phyloP scores from a whole-genome alignment of 192 early-diverging fungal genomes.

The Kappamyces sp. region DNA sequence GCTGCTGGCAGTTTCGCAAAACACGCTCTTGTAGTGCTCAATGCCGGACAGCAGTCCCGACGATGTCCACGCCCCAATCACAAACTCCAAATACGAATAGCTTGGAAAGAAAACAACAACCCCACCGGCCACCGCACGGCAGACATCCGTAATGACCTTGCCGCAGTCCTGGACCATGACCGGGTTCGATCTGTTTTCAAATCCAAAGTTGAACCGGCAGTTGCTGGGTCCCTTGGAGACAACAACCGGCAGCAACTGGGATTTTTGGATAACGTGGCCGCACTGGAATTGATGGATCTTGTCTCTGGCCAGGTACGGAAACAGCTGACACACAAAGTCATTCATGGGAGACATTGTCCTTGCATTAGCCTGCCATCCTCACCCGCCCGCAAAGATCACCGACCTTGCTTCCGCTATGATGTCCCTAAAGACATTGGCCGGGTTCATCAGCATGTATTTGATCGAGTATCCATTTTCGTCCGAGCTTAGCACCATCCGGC shows the following conservation, averaged over 20 bases:
- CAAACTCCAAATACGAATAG: slow-evolving; percentile 66
- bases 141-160: slow-evolving; percentile 60
- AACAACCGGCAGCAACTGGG: slow-evolving; percentile 65
- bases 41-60: slow-evolving; percentile 45
- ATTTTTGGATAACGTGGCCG: slow-evolving; percentile 76
- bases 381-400: slow-evolving; percentile 81
- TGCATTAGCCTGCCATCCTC: no score
- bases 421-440: slow-evolving; percentile 68
- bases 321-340: slow-evolving; percentile 42
- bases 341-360: slow-evolving; percentile 79
- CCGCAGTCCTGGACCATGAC: slow-evolving; percentile 64
- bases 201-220: slow-evolving; percentile 61
- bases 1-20: not conserved
- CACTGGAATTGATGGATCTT: slow-evolving; percentile 66
- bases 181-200: slow-evolving; percentile 47
- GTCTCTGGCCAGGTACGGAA: slow-evolving; percentile 40
- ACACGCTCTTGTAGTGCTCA: slow-evolving; percentile 44
- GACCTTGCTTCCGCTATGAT: slow-evolving; percentile 75
- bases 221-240: slow-evolving; percentile 62
- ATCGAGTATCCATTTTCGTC: slow-evolving; percentile 29
- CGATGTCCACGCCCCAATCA: slow-evolving; percentile 49
- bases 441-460: slow-evolving; percentile 84
- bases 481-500: slow-evolving; percentile 54
- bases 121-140: slow-evolving; percentile 72
- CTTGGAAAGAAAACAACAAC: slow-evolving; percentile 86